Conservation (phyloP, 768 basidiomycete species). For the Boletus insuetus region DNA sequence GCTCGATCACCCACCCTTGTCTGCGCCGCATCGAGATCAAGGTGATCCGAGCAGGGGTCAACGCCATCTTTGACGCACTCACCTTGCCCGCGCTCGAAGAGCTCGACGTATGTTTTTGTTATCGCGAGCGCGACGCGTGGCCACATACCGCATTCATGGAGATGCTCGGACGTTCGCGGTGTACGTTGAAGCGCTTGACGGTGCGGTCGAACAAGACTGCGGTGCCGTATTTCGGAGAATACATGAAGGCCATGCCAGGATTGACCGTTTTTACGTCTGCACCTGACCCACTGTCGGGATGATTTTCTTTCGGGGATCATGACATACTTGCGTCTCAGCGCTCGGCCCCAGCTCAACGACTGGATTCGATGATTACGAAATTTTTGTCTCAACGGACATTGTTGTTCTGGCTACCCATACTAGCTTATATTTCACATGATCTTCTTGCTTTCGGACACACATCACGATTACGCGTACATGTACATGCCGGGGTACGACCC, state of each 20-base stretch:
- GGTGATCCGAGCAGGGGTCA: conserved; percentile 26
- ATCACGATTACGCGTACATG: too few relatives aligned
- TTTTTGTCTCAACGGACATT: too few relatives aligned
- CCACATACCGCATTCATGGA: conserved; percentile 25
- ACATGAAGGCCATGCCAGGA: conserved; percentile 19
- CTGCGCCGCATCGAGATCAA: conserved; percentile 30
- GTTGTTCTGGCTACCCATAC: too few relatives aligned
- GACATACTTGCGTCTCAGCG: not conserved
- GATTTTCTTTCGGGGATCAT: not conserved
- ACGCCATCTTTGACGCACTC: conserved; percentile 16
- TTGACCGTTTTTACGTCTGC: conserved; percentile 16
- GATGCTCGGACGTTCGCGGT: conserved; percentile 25
- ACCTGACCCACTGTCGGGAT: not conserved
- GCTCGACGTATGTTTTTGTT: conserved; percentile 32
- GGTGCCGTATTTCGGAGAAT: conserved; percentile 20
- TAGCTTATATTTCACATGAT: too few relatives aligned
- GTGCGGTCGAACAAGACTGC: conserved; percentile 26
- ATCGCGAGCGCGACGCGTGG: conserved; percentile 28
- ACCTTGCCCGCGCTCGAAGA: conserved; percentile 30
- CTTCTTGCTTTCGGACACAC: too few relatives aligned
- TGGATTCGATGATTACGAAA: too few relatives aligned
- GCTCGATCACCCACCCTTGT: conserved; percentile 14
- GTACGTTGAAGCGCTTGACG: conserved; percentile 20
- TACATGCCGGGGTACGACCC: not conserved
- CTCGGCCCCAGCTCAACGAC: not conserved